Base-by-base conservation (phyloP, 169 alveolate species). In the Plasmodium inui region DNA sequence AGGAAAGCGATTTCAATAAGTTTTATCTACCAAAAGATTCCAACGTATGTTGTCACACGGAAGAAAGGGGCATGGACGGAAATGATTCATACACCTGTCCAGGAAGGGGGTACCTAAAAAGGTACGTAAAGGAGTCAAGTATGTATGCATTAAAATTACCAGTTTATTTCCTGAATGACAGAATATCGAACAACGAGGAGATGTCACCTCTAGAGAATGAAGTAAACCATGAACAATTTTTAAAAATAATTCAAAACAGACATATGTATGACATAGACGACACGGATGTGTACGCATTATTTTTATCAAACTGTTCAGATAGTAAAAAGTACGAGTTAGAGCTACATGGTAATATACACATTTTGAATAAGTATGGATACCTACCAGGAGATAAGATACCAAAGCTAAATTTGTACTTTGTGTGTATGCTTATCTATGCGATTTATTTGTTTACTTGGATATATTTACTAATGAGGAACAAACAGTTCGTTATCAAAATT, bases 351-450 rank as follows among this genome's bases (percentile, higher is more conserved):
- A 91, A 91, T 91, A 78, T 91, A n/a, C 95, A 91, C 46, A 91
- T 91, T 28, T 71, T 91, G 76, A 91, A 91, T 81, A 73, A 91
- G 61, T 91, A 91, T 67, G 95, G 95, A 10, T 91, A 91, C 50
- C 44, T 91, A 78, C 95, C 95, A 82, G 95, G 95, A 81, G 95
- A 91, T 81, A 91, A 91, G 71, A 14, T 91, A 76, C 30, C 95
- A 19, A 91, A 91, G 61, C 76, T 91, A 82, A 91, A 91, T 91
- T 91, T 91, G 73, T 91, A 91, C 83, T 70, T 91, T 70, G 30
- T 71, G 3, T 72, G 61, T 67, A 91, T 91, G 95, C 14, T 78
- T 5, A 72, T 81, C 1, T 91, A 82, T 91, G 72, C 39, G 2
- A 50, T 80, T 30, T 91, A 91, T 82, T 91, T 82, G 39, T 46